Percentiles rank a stretch among this genome's conserved stretches.
phyloP scores from a whole-genome alignment of 2,329 filamentous ascomycete species.

The Apiospora malaysiana region DNA sequence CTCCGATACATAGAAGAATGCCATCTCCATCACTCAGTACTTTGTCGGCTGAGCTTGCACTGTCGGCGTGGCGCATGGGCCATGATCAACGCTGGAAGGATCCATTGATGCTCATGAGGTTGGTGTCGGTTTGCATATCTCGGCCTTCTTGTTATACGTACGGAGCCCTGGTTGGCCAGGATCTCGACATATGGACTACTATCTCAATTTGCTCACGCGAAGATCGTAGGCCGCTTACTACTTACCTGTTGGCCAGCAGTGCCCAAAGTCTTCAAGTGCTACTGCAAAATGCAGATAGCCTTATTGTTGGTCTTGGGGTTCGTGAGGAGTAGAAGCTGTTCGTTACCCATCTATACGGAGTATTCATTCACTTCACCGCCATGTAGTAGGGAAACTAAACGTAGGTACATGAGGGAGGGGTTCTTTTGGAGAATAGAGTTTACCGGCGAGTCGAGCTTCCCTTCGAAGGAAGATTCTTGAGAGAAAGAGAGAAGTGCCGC shows the following conservation, averaged over 20 bases:
- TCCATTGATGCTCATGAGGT: conserved; percentile 13
- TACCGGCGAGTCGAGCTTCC: background rate
- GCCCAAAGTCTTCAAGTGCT: background rate
- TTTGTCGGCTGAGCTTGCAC: background rate
- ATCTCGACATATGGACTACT: background rate
- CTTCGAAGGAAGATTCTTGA: background rate
- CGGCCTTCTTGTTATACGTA: background rate
- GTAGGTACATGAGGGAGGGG: background rate
- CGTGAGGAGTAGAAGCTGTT: background rate
- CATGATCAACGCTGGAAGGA: conserved; percentile 3
- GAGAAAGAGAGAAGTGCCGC: conserved; percentile 2
- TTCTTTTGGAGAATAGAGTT: background rate
- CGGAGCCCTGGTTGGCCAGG: background rate
- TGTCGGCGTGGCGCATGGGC: conserved; percentile 2
- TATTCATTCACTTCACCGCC: background rate
- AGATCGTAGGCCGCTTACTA: background rate
- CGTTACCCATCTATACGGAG: background rate
- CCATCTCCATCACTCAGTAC: background rate
- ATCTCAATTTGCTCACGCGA: background rate
- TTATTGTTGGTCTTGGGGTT: background rate
- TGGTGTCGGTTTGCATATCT: background rate
- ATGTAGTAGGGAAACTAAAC: background rate
- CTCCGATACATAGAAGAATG: background rate
- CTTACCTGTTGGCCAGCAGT: background rate
- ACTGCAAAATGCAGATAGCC: background rate